phyloP scores from a whole-genome alignment of 2,329 filamentous ascomycete species.

The Cordyceps militaris region DNA sequence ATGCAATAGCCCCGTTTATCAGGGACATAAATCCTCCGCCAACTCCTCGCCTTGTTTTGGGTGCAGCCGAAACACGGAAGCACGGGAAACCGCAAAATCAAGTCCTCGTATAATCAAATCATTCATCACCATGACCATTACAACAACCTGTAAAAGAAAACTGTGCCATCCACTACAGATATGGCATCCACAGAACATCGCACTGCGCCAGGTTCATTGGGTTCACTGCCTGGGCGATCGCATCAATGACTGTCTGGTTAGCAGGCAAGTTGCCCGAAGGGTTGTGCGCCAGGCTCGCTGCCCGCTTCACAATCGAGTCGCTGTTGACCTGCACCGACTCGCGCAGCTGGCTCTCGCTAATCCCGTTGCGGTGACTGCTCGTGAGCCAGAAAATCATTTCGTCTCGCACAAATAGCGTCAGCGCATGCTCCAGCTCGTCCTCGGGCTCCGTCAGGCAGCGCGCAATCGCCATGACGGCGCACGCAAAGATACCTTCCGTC shows the following conservation, averaged over 20 bases:
- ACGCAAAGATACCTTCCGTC: conserved; percentile 93
- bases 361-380: conserved; percentile 56
- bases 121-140: conserved; percentile 2
- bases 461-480: conserved; percentile 91
- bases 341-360: conserved; percentile 58
- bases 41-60: too few relatives aligned
- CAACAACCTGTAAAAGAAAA: neutral
- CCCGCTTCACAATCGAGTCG: conserved; percentile 86
- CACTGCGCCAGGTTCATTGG: conserved; percentile 81
- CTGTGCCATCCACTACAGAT: conserved; percentile 50
- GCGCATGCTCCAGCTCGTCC: conserved; percentile 86
- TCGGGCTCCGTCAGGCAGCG: conserved; percentile 86
- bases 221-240: conserved; percentile 88
- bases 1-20: too few relatives aligned
- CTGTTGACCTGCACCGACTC: conserved; percentile 81
- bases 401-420: conserved; percentile 91
- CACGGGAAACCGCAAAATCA: too few relatives aligned
- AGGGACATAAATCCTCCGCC: too few relatives aligned
- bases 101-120: too few relatives aligned
- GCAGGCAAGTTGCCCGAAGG: conserved; percentile 79
- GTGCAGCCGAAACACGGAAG: too few relatives aligned
- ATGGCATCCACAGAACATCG: conserved; percentile 96
- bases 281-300: conserved; percentile 71
- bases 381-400: conserved; percentile 98
- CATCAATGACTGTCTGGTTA: conserved; percentile 93